Base-by-base conservation (phyloP, 2,329 filamentous ascomycete species). In the Aspergillus bombycis region DNA sequence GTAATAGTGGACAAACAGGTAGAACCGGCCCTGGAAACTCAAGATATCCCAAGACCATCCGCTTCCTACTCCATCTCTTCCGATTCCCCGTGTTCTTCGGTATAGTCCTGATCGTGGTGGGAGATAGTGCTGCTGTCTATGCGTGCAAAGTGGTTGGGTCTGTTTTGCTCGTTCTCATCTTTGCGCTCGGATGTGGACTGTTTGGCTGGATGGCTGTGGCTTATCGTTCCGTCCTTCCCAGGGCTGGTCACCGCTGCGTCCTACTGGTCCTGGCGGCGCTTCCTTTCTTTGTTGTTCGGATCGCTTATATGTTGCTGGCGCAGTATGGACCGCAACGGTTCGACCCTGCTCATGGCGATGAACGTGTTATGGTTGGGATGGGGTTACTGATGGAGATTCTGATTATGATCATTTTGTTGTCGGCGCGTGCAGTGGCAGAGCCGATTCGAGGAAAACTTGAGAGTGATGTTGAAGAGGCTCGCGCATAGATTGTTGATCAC, bases 381-480 rank as follows among this genome's bases (percentile, higher is more conserved):
- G 65, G 67, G 4, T 48, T 74, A 36, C 48, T 72, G 57, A 73
- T 74, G 72, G 73, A 74, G 56, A 61, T 70, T 14, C 57, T 72
- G 21, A 57, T 68, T 46, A 64, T 69, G 5, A 26, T 56, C 10
- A 57, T 73, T 21, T 55, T 74, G 16, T 45, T 74, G 23, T 6
- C 54, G 4, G 67, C 71, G 45, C 70, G 70, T 3, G 65, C 61
- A 2, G 61, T 72, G 28, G 63, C 67, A 3, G 70, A 73, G 58
- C 72, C 72, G 1, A 52, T 72, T 46, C 62, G 60, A 59, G 30
- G 57, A 1, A 23, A 30, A 9, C 21, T 53, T 19, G 6, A 36
- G 12, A n/a, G 26, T 50, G 21, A 57, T 6, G n/a, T 36, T 54
- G 46, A 58, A 12, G n/a, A 10, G 52, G 52, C 52, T 28, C 52